phyloP scores from a whole-genome alignment of 106 monocot species.

The Apostasia ramifera region DNA sequence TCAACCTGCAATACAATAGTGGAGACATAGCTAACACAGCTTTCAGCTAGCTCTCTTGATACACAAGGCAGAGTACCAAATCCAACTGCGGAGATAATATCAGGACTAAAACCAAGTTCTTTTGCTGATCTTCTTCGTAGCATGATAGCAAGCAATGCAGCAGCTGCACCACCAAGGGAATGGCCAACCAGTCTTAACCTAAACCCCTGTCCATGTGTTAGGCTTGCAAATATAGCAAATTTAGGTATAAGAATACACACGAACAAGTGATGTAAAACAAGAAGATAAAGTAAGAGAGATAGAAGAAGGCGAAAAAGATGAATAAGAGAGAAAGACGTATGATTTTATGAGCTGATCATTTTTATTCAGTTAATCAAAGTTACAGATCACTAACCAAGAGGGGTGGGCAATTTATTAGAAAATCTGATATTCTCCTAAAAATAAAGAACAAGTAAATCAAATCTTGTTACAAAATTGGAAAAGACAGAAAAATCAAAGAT shows the following conservation, averaged over 20 bases:
- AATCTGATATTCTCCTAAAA: no score
- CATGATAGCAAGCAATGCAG: slow-evolving; percentile 92
- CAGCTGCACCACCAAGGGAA: slow-evolving; percentile 92
- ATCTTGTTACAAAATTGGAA: no score
- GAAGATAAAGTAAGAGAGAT: neutral
- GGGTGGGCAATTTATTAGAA: no score
- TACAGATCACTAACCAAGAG: no score
- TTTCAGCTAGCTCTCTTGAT: slow-evolving; percentile 74
- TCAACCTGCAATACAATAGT: slow-evolving; percentile 85
- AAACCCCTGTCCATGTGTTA: slow-evolving; percentile 47
- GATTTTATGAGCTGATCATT: no score
- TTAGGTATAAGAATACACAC: neutral
- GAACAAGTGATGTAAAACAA: neutral
- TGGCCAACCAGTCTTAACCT: slow-evolving; percentile 88
- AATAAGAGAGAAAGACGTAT: no score
- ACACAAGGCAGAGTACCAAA: slow-evolving; percentile 94
- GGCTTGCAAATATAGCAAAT: neutral
- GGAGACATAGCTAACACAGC: slow-evolving; percentile 74
- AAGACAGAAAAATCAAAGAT: no score
- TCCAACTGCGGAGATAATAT: slow-evolving; percentile 80
- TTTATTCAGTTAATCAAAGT: no score
- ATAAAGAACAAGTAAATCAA: no score
- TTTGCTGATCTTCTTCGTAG: slow-evolving; percentile 59
- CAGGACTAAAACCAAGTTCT: slow-evolving; percentile 87
- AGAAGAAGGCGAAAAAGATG: no score